Base-by-base conservation (phyloP, 2,329 filamentous ascomycete genomes). In the Claviceps sp. region DNA sequence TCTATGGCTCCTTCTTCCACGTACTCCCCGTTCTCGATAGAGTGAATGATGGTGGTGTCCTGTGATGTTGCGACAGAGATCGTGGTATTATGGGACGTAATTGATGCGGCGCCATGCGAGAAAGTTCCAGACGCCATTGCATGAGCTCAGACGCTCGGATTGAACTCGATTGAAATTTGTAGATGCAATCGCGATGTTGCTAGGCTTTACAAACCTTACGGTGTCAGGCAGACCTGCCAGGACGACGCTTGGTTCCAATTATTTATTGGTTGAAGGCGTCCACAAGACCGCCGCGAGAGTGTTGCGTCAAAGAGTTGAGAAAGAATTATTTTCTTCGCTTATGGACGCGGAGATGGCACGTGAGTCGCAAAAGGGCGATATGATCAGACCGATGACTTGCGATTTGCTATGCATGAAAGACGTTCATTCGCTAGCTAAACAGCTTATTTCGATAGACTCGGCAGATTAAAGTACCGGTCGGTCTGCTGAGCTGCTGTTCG, bases 11-110 rank as follows among this genome's bases (percentile, higher is more conserved):
- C 56, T 19, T 61, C 56, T 10, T 56, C 48, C 14, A 57, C 53
- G 17, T 61, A 57, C 2, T 67, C 61, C 52, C 65, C 65, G n/a
- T 61, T 57, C 38, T 68, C 67, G 41, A 68, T 61, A 50, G 59
- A 60, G 39, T 63, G 60, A 39, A 68, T 65, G 0, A 65, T 47
- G 16, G 57, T 58, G 3, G 59, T 63, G 19, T 68, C 64, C 5
- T 60, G 56, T 2, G 60, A 55, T 38, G 56, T 62, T 44, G 64
- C 65, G 3, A 67, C 65, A 26, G 64, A 61, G 24, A 68, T 62
- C 1, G 56, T 58, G 16, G 53, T 50, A n/a, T 50, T 48, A 40
- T 43, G 5, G 2, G 55, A 54, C 13, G 42, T 45, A 34, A 47
- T 22, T 8, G 50, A 52, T 17, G 48, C 17, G n/a, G 45, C 24